Evolutionary conservation across 768 basidiomycete species (phyloP), one percentile per base, ranked within the genome.

Genomic region (Thelephora ganbajun): DNA sequence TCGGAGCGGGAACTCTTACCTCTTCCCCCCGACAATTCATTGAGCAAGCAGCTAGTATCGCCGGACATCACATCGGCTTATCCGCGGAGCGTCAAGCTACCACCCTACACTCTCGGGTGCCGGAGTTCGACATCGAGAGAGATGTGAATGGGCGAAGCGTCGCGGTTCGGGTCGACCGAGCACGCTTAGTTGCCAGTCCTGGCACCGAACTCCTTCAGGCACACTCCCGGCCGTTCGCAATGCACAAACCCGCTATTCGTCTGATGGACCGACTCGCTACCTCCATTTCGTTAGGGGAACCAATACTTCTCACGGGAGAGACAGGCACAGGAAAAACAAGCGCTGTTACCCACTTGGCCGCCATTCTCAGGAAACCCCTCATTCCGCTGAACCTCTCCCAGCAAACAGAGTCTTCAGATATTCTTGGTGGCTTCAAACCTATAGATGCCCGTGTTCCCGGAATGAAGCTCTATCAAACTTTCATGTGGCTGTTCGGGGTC

Each of bases 291-390:
- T 68, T 83, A 42, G 64, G 65, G 12, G 96, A 99, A 58, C 91
- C 96, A 4, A 69, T 93, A 4, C 73, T 99, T 6, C 73, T 99
- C 20, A 91, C 92, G 0, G 96, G 96, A 42, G 96, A 99, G 68
- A 99, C 96, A 2, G 96, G 96, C n/a, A 99, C 96, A 1, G 96
- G 96, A 12, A 99, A 99, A 65, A 99, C 96, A 0, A 93, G 92
- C 46, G 75, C 80, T 16, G 77, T 99, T 13, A 86, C 91, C 2
- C 80, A 96, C 56, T 71, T 98, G 26, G 83, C 96, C 11, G 72
- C 80, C 2, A 63, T 86, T n/a, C 72, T 96, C 23, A 73, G 72
- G 6, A 75, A 77, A 11, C 79, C 81, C 0, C 73, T 99, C 33
- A 74, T 90, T 47, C 89, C 92, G 0, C 73, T 99, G 49, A 99